A percentile compares a stretch with the other conserved stretches of the same genome.
phyloP scores from a whole-genome alignment of 2,329 filamentous ascomycete species.

The Calonectria honghensis region DNA sequence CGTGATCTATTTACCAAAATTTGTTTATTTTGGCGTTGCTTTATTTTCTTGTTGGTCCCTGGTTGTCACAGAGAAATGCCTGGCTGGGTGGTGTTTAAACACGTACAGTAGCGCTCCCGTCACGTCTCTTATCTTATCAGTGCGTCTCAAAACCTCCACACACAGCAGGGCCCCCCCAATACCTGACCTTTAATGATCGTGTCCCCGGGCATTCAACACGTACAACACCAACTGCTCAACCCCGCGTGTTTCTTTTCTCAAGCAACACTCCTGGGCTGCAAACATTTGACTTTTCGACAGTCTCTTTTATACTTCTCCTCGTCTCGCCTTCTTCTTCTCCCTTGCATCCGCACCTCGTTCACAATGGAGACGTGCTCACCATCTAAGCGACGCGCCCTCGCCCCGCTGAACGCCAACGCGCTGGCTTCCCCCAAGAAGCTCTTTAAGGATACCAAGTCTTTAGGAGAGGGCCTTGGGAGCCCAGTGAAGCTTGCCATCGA shows the following conservation, averaged over 20 bases:
- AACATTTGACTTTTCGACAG: background rate
- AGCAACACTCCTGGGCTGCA: background rate
- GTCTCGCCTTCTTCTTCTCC: background rate
- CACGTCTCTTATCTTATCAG: conserved; percentile 39
- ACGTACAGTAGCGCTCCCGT: conserved; percentile 21
- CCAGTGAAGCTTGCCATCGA: conserved; percentile 52
- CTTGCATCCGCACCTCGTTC: conserved; percentile 6
- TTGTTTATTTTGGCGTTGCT: conserved; percentile 38
- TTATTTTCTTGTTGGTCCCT: conserved; percentile 32
- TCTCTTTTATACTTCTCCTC: background rate
- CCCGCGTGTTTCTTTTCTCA: background rate
- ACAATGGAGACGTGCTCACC: conserved; percentile 61
- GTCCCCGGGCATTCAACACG: conserved; percentile 34
- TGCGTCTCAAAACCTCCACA: conserved; percentile 39
- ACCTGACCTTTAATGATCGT: conserved; percentile 39
- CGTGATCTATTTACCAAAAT: background rate
- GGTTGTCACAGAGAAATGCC: conserved; percentile 36
- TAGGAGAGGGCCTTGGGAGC: conserved; percentile 47
- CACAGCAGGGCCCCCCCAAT: conserved; percentile 31
- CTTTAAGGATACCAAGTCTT: conserved; percentile 41
- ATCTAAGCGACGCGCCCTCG: conserved; percentile 69
- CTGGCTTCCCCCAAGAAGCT: conserved; percentile 56
- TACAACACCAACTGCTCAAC: conserved; percentile 19
- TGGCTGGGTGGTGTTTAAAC: conserved; percentile 21
- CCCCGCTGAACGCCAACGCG: conserved; percentile 68